A percentile compares a stretch with the other conserved stretches of the same genome.
These are phyloP conservation scores for Noccaea bulbosa DNA, from an alignment of 345 rosid genomes.

Conservation along the genomic window DNA sequence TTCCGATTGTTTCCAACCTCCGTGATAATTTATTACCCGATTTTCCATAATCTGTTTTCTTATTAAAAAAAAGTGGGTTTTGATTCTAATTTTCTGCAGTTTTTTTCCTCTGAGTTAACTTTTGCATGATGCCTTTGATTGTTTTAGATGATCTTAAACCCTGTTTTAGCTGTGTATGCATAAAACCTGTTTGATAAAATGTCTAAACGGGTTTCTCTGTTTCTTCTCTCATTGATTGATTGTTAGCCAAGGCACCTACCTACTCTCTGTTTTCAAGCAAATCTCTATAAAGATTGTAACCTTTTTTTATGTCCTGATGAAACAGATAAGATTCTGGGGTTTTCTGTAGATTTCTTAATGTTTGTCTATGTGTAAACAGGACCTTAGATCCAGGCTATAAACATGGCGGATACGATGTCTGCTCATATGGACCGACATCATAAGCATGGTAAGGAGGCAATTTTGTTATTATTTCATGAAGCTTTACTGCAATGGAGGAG, in stretches of 20 bases:
- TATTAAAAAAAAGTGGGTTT: constrained; percentile 21
- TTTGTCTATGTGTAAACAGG: constrained; percentile 40
- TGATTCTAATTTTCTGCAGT: not conserved
- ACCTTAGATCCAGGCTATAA: constrained; percentile 24
- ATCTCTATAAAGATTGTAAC: not conserved
- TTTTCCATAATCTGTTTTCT: not conserved
- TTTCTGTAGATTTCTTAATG: constrained; percentile 8
- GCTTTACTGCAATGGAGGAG: constrained; percentile 11
- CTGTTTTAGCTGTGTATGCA: constrained; percentile 6
- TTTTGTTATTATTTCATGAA: not conserved
- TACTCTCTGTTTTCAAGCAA: constrained; percentile 8
- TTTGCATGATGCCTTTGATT: not conserved
- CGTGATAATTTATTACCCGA: not conserved
- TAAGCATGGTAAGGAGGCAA: constrained; percentile 47
- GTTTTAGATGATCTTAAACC: not conserved
- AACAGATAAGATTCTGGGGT: not conserved
- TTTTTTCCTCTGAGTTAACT: not conserved
- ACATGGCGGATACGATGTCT: constrained; percentile 56
- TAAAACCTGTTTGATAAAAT: constrained; percentile 15
- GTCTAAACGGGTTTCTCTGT: constrained; percentile 1
- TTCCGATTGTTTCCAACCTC: constrained; percentile 38
- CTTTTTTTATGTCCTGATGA: not conserved
- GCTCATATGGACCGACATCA: constrained; percentile 50
- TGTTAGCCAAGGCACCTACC: constrained; percentile 39
- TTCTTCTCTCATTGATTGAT: constrained; percentile 27